Conservation (phyloP, 768 basidiomycete genomes). For the Hebeloma cylindrosporum region DNA sequence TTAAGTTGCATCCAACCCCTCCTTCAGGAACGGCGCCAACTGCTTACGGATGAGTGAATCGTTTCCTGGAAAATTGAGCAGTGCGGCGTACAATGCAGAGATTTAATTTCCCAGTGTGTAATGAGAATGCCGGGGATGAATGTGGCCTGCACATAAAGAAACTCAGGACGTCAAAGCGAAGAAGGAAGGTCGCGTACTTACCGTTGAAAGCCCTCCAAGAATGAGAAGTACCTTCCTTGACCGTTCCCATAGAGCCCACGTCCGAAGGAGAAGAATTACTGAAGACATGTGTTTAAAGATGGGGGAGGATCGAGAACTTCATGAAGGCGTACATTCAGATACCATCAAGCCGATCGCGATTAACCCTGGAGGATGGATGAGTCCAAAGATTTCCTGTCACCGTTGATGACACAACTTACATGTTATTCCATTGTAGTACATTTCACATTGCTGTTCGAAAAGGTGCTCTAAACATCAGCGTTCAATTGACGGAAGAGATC, state of each 20-base stretch:
- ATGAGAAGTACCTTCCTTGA: background rate
- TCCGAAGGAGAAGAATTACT: conserved; percentile 22
- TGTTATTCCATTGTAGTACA: conserved; percentile 6
- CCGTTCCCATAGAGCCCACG: conserved; percentile 14
- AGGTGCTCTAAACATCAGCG: background rate
- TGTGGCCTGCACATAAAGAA: conserved; percentile 22
- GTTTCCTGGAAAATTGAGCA: too few relatives aligned
- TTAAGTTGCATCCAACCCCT: conserved; percentile 31
- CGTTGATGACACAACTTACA: conserved; percentile 1
- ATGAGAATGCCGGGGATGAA: conserved; percentile 30
- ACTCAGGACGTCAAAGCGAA: too few relatives aligned
- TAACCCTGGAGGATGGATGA: conserved; percentile 9
- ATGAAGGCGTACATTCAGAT: conserved; percentile 12
- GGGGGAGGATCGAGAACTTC: background rate
- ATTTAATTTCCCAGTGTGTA: conserved; percentile 31
- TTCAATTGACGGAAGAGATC: background rate
- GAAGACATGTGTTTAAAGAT: background rate
- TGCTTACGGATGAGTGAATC: too few relatives aligned
- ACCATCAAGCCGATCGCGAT: conserved; percentile 12
- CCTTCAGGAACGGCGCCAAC: conserved; percentile 2
- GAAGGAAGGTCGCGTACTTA: background rate
- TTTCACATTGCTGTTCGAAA: conserved; percentile 8
- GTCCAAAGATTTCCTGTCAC: background rate
- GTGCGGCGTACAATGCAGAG: conserved; percentile 37
- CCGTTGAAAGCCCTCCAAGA: conserved; percentile 10